Evolutionary conservation across 2,329 filamentous ascomycete genomes (phyloP), one percentile per base, ranked within the genome.

Genomic region (Teratosphaeria pseudoeucalypti): DNA sequence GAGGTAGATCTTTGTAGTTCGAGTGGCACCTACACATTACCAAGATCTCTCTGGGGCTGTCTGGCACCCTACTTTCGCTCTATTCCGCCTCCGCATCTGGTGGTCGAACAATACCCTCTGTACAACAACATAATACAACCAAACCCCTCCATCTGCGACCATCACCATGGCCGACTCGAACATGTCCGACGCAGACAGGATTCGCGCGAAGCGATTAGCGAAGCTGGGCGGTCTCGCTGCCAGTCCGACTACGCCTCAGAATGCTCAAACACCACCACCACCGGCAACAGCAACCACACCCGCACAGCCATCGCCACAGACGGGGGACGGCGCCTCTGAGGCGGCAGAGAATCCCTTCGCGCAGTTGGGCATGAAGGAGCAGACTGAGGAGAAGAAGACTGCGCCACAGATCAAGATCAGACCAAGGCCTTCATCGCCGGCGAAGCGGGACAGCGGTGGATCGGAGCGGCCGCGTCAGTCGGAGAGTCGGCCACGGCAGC

Each of bases 131-230:
- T 32, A 5, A 32, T 32, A 5, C 23, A 23, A 23, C 7, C 29
- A 5, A 32, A 32, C 29, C 43, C 16, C 2, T 19, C n/a, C 43
- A 23, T 49, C 43, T 23, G 43, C n/a, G 5, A n/a, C 43, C 16
- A n/a, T n/a, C 9, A 23, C 16, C 16, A 68, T 67, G 66, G 64
- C 63, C 39, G 68, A 71, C 60, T 68, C 67, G 26, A 66, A 65
- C 14, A 65, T 68, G 63, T 76, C 77, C 34, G 78, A 79, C 58
- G 77, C 77, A 60, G 77, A 79, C 66, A 79, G 78, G 84, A 87
- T 86, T 71, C 83, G 85, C 67, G 83, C 81, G 69, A 86, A 86
- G 76, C 83, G 85, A 58, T 78, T 87, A 56, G 84, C 84, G 59
- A 87, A 86, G 72, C 77, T 86, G 53, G 81, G 79, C 49, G 78